Conservation (phyloP, 768 basidiomycete genomes). For the Leccinellum luteum region DNA sequence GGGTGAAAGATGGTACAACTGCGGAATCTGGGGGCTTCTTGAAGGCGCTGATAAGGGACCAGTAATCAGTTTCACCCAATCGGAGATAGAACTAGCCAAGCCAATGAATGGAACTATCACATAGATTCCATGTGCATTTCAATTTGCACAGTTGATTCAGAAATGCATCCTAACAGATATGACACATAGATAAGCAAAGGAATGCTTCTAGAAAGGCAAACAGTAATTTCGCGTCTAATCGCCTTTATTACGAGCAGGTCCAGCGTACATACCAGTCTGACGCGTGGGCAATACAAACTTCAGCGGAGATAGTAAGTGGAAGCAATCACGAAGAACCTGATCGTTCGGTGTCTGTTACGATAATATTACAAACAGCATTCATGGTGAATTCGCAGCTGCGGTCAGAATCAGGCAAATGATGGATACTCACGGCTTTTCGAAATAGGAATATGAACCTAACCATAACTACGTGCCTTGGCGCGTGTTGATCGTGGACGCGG, state of each 20-base stretch:
- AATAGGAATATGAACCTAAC: too few species aligned
- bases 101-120: background rate
- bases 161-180: too few species aligned
- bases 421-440: too few species aligned
- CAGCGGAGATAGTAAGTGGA: too few species aligned
- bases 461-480: background rate
- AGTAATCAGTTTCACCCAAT: background rate
- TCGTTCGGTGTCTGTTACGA: background rate
- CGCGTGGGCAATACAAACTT: too few species aligned
- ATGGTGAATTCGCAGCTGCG: too few species aligned
- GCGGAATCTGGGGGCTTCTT: background rate
- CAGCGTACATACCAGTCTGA: too few species aligned
- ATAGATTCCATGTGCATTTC: background rate
- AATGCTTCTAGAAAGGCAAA: too few species aligned
- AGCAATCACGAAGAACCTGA: background rate
- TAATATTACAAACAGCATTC: too few species aligned
- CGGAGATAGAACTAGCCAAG: background rate
- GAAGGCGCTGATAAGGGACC: background rate
- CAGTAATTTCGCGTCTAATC: background rate
- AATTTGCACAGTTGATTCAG: too few species aligned
- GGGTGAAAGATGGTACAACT: background rate
- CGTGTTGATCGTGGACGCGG: constrained; percentile 59
- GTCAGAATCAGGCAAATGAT: too few species aligned
- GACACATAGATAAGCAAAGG: too few species aligned
- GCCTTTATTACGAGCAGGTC: background rate